Conservation (phyloP, 1,284 basidiomycete species). For the Leccinum solheimii region DNA sequence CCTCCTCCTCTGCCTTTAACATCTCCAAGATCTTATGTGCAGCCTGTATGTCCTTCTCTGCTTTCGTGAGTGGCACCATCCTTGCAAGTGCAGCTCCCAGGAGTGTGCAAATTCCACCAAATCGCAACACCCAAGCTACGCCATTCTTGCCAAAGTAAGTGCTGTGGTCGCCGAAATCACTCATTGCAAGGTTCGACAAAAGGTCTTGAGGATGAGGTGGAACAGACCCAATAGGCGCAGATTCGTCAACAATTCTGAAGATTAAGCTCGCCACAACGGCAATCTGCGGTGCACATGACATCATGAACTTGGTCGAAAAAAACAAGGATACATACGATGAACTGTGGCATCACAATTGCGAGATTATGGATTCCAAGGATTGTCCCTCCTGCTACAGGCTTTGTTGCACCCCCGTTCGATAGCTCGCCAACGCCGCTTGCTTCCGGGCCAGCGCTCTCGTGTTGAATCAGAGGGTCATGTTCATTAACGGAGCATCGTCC, state of each 20-base stretch:
- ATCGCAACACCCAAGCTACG: conserved; percentile 91
- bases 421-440: conserved; percentile 42
- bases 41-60: conserved; percentile 84
- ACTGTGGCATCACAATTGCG: conserved; percentile 90
- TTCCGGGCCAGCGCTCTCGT: conserved; percentile 41
- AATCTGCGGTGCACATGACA: conserved; percentile 51
- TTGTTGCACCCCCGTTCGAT: conserved; percentile 43
- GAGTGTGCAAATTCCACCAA: conserved; percentile 84
- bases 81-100: conserved; percentile 73
- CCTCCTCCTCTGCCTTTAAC: conserved; percentile 53
- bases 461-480: conserved; percentile 66
- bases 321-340: conserved; percentile 62
- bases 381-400: conserved; percentile 84
- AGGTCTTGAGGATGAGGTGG: conserved; percentile 17
- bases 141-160: conserved; percentile 81
- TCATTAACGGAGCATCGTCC: conserved; percentile 38
- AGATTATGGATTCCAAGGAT: conserved; percentile 95
- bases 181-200: conserved; percentile 7
- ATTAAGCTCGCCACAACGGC: conserved; percentile 88
- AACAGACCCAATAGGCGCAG: conserved; percentile 38
- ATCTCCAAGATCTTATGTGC: conserved; percentile 78
- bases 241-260: conserved; percentile 76
- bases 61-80: conserved; percentile 81
- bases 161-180: conserved; percentile 40
- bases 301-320: not conserved